These are phyloP conservation scores for Candida ortonii DNA, from an alignment of 805 yeast species.

Conservation along the genomic window DNA sequence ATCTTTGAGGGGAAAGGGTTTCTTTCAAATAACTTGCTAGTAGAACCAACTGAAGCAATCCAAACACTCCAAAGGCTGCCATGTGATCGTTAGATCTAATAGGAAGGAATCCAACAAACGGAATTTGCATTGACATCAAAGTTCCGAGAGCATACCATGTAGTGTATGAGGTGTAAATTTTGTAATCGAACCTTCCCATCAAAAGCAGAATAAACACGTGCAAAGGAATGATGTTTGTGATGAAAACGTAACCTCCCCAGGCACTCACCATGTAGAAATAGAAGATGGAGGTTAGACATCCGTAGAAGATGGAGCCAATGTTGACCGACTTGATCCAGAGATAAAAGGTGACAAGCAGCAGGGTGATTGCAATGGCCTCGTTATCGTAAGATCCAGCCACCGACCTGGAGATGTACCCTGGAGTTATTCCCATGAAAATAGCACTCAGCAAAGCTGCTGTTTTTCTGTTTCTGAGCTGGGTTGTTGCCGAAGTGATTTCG, in stretches of 20 bases:
- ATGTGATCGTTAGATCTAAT: constrained; percentile 96
- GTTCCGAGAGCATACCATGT: constrained; percentile 98
- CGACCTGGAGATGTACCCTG: constrained; percentile 96
- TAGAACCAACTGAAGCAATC: constrained; percentile 86
- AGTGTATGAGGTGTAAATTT: constrained; percentile 84
- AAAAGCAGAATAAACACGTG: constrained; percentile 86
- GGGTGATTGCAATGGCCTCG: constrained; percentile 96
- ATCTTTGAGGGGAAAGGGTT: constrained; percentile 68
- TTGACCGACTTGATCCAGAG: constrained; percentile 94
- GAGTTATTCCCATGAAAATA: constrained; percentile 94
- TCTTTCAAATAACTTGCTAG: constrained; percentile 78
- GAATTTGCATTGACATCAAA: constrained; percentile 98
- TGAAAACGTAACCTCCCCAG: constrained; percentile 99
- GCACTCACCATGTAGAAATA: constrained; percentile 99
- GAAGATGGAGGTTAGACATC: constrained; percentile 76
- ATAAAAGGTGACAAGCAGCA: constrained; percentile 92
- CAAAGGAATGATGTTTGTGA: constrained; percentile 93
- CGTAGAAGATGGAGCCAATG: constrained; percentile 83
- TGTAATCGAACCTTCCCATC: constrained; percentile 91
- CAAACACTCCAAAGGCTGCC: constrained; percentile 97
- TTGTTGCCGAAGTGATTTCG: constrained; percentile 75
- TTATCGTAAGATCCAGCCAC: constrained; percentile 99
- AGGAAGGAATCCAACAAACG: constrained; percentile 96
- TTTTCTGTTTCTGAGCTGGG: constrained; percentile 22
- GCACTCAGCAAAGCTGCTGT: constrained; percentile 92